Percentiles rank a stretch among this genome's conserved stretches.
These are phyloP conservation scores for Bipolaris bicolor DNA, from an alignment of 2,329 filamentous ascomycete species.

Conservation along the genomic window DNA sequence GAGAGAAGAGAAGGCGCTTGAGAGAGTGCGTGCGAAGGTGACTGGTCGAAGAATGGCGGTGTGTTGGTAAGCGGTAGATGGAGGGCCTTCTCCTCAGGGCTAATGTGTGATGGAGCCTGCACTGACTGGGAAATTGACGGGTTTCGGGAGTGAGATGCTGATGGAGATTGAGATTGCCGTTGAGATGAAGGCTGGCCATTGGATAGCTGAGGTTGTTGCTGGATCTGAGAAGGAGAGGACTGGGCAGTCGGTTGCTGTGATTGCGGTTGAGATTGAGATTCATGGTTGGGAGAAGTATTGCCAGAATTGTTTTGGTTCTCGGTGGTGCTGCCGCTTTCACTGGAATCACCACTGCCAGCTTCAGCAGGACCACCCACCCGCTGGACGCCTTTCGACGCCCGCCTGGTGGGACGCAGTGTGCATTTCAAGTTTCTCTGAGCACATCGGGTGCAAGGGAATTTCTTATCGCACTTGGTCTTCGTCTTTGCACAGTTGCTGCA, in stretches of 20 bases:
- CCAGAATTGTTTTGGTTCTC: constrained; percentile 42
- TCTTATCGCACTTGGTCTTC: constrained; percentile 62
- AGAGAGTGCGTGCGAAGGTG: constrained; percentile 43
- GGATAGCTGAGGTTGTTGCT: constrained; percentile 21
- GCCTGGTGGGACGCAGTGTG: constrained; percentile 54
- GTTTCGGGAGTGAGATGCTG: constrained; percentile 40
- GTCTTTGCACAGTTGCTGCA: constrained; percentile 62
- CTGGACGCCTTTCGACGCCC: constrained; percentile 53
- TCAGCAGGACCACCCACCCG: constrained; percentile 35
- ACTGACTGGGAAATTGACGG: constrained; percentile 42
- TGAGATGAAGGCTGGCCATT: constrained; percentile 28
- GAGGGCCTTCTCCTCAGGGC: constrained; percentile 43
- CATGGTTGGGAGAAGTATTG: constrained; percentile 44
- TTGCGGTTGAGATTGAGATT: constrained; percentile 30
- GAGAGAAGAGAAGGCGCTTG: constrained; percentile 44
- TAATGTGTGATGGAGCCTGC: constrained; percentile 38
- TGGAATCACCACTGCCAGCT: constrained; percentile 40
- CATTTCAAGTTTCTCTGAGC: constrained; percentile 57
- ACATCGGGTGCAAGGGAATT: constrained; percentile 61
- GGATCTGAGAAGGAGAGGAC: constrained; percentile 29
- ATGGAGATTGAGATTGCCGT: constrained; percentile 43
- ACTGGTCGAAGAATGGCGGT: constrained; percentile 52
- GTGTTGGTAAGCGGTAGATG: constrained; percentile 37
- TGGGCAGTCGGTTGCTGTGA: constrained; percentile 32
- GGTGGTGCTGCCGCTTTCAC: constrained; percentile 42